Evolutionary conservation across 2,329 filamentous ascomycete species (phyloP).

Genomic region (Epichloe gansuensis): DNA sequence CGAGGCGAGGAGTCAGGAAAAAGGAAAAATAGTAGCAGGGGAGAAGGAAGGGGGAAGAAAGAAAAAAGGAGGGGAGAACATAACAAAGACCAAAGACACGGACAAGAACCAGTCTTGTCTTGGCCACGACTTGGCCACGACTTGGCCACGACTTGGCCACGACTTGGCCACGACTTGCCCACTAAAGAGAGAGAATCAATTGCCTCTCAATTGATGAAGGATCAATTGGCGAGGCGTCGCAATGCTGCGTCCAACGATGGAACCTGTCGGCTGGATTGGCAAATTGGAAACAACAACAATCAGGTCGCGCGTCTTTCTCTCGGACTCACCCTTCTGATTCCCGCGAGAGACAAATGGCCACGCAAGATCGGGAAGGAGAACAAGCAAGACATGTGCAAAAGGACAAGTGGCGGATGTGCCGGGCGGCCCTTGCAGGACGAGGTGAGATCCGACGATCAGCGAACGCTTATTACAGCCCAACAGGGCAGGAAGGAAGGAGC

Average conservation of each 20-base stretch:
- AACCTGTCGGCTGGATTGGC: neutral
- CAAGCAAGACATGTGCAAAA: neutral
- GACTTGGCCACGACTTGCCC: too few species aligned
- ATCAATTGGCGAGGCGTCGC: too few species aligned
- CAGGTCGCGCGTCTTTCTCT: neutral
- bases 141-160: too few species aligned
- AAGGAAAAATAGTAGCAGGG: neutral
- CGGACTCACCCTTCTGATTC: neutral
- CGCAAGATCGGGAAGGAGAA: neutral
- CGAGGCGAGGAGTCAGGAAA: neutral
- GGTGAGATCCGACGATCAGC: neutral
- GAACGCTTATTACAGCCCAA: neutral
- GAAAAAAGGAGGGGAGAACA: neutral
- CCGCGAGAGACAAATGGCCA: neutral
- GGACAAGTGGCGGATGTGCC: neutral
- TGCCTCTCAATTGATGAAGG: neutral
- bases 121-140: too few species aligned
- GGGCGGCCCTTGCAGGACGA: conserved; percentile 2
- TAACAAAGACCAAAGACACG: neutral
- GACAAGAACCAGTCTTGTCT: neutral
- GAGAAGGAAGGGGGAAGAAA: neutral
- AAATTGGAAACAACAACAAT: neutral
- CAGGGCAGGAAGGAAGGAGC: neutral
- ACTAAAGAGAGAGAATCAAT: too few species aligned
- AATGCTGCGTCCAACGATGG: too few species aligned